A percentile compares a stretch with the other conserved stretches of the same genome.
Conservation (phyloP, 352 stramenopile species). For the Globisporangium alternatum region DNA sequence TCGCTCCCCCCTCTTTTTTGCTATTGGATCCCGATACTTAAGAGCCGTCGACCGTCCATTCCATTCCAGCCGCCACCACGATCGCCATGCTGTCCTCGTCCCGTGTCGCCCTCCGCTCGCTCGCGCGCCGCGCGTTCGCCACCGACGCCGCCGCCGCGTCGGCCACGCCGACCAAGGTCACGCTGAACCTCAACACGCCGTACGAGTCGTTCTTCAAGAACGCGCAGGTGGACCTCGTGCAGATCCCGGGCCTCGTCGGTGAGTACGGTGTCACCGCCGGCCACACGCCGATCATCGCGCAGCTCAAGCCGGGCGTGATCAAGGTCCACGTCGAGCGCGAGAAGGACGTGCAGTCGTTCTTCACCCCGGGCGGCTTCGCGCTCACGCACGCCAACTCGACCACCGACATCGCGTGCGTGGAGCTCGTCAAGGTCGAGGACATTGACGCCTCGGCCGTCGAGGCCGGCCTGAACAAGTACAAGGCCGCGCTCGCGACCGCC, state of each 20-base stretch:
- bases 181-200: conserved; percentile 80
- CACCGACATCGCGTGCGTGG: conserved; percentile 96
- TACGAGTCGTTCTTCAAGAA: conserved; percentile 83
- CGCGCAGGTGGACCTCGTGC: conserved; percentile 88
- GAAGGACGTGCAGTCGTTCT: conserved; percentile 95
- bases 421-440: conserved; percentile 97
- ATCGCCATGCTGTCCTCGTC: conserved; percentile 46
- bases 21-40: conserved; percentile 12
- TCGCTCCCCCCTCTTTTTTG: not conserved
- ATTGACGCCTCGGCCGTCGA: conserved; percentile 90
- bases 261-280: conserved; percentile 97
- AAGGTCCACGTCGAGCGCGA: conserved; percentile 83
- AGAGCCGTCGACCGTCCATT: conserved; percentile 1
- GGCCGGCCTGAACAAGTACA: conserved; percentile 90
- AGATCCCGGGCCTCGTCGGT: conserved; percentile 93
- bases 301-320: conserved; percentile 96
- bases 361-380: conserved; percentile 96
- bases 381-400: conserved; percentile 95
- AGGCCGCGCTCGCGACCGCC: conserved; percentile 74
- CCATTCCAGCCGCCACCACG: conserved; percentile 1
- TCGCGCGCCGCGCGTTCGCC: conserved; percentile 53
- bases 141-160: conserved; percentile 30
- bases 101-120: conserved; percentile 48
- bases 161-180: conserved; percentile 74
- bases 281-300: conserved; percentile 95